Percentiles rank a stretch among this genome's conserved stretches.
These are phyloP conservation scores for Torrubiellomyces zombiae DNA, from an alignment of 2,329 filamentous ascomycete genomes.

Conservation along the genomic window DNA sequence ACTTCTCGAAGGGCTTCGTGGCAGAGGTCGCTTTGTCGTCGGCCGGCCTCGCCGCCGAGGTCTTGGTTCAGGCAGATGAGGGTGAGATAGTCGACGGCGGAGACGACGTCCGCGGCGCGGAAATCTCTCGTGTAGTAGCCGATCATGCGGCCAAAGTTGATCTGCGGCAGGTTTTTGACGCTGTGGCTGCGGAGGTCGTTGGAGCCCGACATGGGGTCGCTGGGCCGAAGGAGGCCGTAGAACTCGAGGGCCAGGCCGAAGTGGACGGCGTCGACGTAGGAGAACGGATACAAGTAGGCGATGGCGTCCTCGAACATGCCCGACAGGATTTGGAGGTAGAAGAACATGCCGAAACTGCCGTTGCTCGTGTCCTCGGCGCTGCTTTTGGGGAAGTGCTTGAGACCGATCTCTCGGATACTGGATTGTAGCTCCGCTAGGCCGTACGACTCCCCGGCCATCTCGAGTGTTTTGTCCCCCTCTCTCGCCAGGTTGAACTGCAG, in stretches of 20 bases:
- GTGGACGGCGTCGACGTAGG: slow-evolving; percentile 86
- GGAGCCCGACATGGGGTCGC: slow-evolving; percentile 58
- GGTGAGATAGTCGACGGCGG: slow-evolving; percentile 83
- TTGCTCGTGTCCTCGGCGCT: slow-evolving; percentile 56
- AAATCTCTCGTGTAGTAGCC: slow-evolving; percentile 95
- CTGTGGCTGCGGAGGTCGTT: slow-evolving; percentile 54
- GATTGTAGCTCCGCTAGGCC: slow-evolving; percentile 53
- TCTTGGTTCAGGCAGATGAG: slow-evolving; percentile 87
- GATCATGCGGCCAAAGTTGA: slow-evolving; percentile 87
- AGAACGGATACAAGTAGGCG: slow-evolving; percentile 78
- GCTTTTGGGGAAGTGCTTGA: slow-evolving; percentile 76
- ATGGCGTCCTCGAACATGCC: slow-evolving; percentile 92
- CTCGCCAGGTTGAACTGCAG: slow-evolving; percentile 53
- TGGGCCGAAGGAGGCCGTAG: slow-evolving; percentile 77
- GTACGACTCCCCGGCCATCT: slow-evolving; percentile 50
- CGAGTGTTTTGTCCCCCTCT: slow-evolving; percentile 44
- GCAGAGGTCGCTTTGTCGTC: slow-evolving; percentile 65
- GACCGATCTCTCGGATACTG: slow-evolving; percentile 75
- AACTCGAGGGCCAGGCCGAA: slow-evolving; percentile 80
- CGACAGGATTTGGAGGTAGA: slow-evolving; percentile 77
- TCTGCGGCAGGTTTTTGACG: slow-evolving; percentile 55
- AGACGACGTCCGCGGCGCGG: slow-evolving; percentile 73
- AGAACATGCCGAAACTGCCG: slow-evolving; percentile 75
- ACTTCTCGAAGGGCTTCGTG: slow-evolving; percentile 87
- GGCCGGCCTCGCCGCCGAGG: slow-evolving; percentile 54